Conservation (phyloP, 306 rosid genomes). For the Cucurbita ficifolia region DNA sequence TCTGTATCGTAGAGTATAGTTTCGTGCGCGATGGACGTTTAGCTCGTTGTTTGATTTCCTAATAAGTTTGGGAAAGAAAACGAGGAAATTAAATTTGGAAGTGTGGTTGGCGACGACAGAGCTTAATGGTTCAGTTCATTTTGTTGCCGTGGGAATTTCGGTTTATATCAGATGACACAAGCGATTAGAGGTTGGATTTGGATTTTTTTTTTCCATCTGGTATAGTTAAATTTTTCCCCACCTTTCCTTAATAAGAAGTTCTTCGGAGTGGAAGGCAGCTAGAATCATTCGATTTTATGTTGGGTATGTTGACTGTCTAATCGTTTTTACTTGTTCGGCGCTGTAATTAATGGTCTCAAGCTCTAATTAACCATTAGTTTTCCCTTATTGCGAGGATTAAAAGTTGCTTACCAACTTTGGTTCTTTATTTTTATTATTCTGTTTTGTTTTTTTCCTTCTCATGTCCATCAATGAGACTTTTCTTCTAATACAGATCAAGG, state of each 20-base stretch:
- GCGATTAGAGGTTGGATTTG: not conserved
- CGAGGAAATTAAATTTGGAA: constrained; percentile 23
- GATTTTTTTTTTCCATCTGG: no score
- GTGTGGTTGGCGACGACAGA: not conserved
- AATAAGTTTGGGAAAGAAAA: constrained; percentile 12
- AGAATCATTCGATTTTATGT: not conserved
- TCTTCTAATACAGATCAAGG: not conserved
- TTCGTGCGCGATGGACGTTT: constrained; percentile 19
- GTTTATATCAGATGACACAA: not conserved
- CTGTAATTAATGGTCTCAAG: not conserved
- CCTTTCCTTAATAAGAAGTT: no score
- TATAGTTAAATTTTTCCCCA: no score
- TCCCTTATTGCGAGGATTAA: not conserved
- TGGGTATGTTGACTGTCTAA: not conserved
- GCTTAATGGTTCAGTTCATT: constrained; percentile 5
- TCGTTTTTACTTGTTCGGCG: not conserved
- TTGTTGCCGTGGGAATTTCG: constrained; percentile 5
- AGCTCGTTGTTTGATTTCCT: constrained; percentile 17
- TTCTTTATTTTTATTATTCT: not conserved
- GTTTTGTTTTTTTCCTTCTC: not conserved
- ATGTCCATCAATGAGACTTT: not conserved
- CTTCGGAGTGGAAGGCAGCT: no score
- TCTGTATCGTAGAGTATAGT: constrained; percentile 37
- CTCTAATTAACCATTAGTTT: not conserved
- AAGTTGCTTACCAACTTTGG: no score